Base-by-base conservation (phyloP, 192 early-diverging fungal genomes). In the Coemansia sp. region DNA sequence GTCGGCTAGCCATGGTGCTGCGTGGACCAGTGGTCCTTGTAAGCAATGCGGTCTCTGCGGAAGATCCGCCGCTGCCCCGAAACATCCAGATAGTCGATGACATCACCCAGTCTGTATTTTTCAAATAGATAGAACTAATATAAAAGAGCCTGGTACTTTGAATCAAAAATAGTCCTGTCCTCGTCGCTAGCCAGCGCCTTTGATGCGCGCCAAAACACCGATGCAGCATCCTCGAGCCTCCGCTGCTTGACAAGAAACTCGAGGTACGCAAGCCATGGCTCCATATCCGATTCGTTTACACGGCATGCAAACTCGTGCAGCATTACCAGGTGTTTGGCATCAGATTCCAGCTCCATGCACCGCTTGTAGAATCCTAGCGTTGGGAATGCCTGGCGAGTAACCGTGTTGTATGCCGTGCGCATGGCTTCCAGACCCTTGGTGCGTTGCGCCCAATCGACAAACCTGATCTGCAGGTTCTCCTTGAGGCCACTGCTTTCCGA, bases 301-400 rank as follows among this genome's bases (percentile, higher is more conserved):
- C 71, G 64, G 16, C 72, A 72, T 5, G 72, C 71, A 57, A 66
- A 59, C 42, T 83, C 81, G 33, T 75, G 66, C 64, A 83, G 59
- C 40, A 56, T 42, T 16, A 16, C 42, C 16, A 26, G 31, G 29
- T 67, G 58, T 21, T 60, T 57, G 3, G 59, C 18, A 2, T 74
- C 80, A 15, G 86, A 64, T 68, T 91, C 89, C 39, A 89, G 64
- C 57, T 81, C 75, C 39, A 91, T 52, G 64, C 89, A 90, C n/a
- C 77, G 63, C 59, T 80, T 77, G 68, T 84, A 88, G 67, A 91
- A 90, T 4, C 58, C 67, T 31, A 80, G 59, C 8, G 87, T 89
- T 12, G 89, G 88, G 60, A 86, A 87, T 26, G 85, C 84, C 35
- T 77, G 79, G 18, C 79, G 71, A 29, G 84, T 56, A 9, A 91